A percentile compares a stretch with the other conserved stretches of the same genome.
phyloP scores from a whole-genome alignment of 2,329 filamentous ascomycete genomes.

The Aureobasidium sp. region DNA sequence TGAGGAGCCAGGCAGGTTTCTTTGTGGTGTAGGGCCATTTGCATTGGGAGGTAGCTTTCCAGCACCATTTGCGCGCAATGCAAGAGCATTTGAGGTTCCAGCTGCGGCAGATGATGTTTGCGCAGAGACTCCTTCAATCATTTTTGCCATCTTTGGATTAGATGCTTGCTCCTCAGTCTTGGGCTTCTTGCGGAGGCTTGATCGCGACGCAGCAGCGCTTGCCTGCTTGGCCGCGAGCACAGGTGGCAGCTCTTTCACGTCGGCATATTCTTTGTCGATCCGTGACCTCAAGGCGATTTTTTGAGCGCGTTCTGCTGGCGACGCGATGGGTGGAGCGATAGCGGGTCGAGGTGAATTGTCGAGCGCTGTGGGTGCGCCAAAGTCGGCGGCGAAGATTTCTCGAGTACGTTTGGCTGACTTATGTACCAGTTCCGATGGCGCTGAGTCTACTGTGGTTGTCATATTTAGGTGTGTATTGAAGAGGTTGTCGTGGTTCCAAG shows the following conservation, averaged over 20 bases:
- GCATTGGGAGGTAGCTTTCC: conserved; percentile 46
- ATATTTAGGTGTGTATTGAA: background rate
- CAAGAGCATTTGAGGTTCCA: conserved; percentile 51
- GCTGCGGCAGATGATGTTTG: conserved; percentile 35
- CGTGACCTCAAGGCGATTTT: conserved; percentile 47
- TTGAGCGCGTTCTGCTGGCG: conserved; percentile 38
- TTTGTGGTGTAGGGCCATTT: conserved; percentile 46
- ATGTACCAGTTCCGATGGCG: conserved; percentile 28
- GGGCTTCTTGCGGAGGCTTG: conserved; percentile 56
- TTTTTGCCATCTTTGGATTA: conserved; percentile 53
- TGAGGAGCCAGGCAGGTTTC: conserved; percentile 41
- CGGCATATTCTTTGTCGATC: conserved; percentile 67
- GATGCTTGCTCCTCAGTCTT: conserved; percentile 48
- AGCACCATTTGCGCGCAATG: conserved; percentile 42
- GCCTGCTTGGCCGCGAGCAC: conserved; percentile 74
- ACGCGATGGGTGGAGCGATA: conserved; percentile 39
- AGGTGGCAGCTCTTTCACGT: conserved; percentile 69
- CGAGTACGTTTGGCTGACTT: conserved; percentile 48
- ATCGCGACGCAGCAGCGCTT: conserved; percentile 49
- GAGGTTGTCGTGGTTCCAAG: background rate
- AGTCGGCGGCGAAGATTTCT: conserved; percentile 48
- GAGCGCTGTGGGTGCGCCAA: conserved; percentile 37
- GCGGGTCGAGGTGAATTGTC: conserved; percentile 35
- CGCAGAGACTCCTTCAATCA: conserved; percentile 58
- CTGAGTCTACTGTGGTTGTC: conserved; percentile 3